Base-by-base conservation (phyloP, 2,329 filamentous ascomycete genomes). In the Fusarium torreyae region DNA sequence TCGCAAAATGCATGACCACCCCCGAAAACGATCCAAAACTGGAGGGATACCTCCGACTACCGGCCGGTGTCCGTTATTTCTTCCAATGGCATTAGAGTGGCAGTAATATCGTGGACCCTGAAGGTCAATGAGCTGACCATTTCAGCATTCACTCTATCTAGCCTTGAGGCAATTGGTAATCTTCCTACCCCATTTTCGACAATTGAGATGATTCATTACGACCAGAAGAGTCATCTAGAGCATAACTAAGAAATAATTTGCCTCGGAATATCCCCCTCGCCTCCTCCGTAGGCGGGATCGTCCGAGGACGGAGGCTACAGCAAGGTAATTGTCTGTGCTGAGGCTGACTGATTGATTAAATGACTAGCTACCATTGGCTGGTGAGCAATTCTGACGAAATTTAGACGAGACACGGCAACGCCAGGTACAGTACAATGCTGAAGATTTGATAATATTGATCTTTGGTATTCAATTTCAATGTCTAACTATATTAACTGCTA, bases 281-380 rank as follows among this genome's bases (percentile, higher is more conserved):
- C 49, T 63, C 42, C 57, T 53, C 67, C 65, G 65, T 68, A 31
- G 22, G 33, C 53, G 40, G 57, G 57, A 64, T 42, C 64, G 59
- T 70, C 68, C 68, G 68, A 70, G 24, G 36, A 54, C 63, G 63
- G 67, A 68, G 68, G 28, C 59, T 64, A 9, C 39, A 42, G 38
- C 13, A 40, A 42, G 7, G 34, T 45, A 53, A 18, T 11, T 42
- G 20, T 54, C 36, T 51, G 38, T 59, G 57, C 28, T 65, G 54
- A 70, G 49, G 44, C 51, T 73, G 62, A 62, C 57, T 69, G 71
- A 74, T 74, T 74, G 71, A 74, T 74, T 74, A 74, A 74, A 54
- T 56, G 46, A 22, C 49, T 33, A 18, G 14, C 44, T 66, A 17
- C 38, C 36, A 74, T 74, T 74, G 71, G 71, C 40, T 58, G 8